Percentiles rank a stretch among this genome's conserved stretches.
These are phyloP conservation scores for Theileria equi DNA, from an alignment of 169 alveolate species.

Conservation along the genomic window DNA sequence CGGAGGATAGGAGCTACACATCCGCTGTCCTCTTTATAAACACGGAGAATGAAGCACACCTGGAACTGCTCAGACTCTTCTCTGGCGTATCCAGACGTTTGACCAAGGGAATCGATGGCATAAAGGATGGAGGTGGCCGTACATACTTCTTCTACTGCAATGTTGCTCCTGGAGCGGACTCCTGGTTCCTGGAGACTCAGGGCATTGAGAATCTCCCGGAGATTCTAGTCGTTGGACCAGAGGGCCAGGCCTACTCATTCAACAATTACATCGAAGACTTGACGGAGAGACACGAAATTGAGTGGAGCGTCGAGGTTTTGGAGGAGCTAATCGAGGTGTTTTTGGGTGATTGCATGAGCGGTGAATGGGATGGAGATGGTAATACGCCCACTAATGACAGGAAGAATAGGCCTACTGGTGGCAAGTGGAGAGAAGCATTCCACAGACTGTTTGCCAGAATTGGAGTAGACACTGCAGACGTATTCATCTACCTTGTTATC, in stretches of 20 bases:
- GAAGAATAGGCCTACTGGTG: too few relatives aligned
- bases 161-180: not conserved
- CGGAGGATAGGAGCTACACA: too few relatives aligned
- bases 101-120: not conserved
- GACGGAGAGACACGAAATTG: not conserved
- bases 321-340: too few relatives aligned
- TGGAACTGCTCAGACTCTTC: not conserved
- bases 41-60: not conserved
- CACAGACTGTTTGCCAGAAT: too few relatives aligned
- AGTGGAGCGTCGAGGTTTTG: too few relatives aligned
- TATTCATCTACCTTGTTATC: too few relatives aligned
- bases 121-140: not conserved
- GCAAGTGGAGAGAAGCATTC: too few relatives aligned
- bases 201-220: not conserved
- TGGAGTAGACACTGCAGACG: too few relatives aligned
- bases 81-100: not conserved
- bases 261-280: not conserved
- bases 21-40: not conserved
- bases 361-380: too few relatives aligned
- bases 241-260: too few relatives aligned
- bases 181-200: not conserved
- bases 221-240: not conserved
- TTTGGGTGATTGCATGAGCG: too few relatives aligned
- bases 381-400: too few relatives aligned
- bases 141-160: not conserved